phyloP scores from a whole-genome alignment of 768 basidiomycete species.

The Termitomyces titanicus region DNA sequence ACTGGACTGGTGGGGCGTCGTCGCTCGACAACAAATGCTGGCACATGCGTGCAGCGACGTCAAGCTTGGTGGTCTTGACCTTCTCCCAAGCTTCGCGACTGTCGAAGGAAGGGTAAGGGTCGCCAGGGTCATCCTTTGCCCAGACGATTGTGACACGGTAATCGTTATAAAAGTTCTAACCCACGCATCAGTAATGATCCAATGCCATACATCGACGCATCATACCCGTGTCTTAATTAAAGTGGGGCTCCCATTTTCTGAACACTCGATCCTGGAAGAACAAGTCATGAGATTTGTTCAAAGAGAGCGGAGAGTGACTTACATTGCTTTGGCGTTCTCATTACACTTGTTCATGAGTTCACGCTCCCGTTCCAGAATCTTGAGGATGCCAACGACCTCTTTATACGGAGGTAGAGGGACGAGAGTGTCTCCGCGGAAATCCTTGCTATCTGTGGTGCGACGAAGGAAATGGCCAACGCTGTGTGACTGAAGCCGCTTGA shows the following conservation, averaged over 20 bases:
- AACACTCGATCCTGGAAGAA: not conserved
- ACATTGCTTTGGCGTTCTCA: not conserved
- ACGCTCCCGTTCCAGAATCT: not conserved
- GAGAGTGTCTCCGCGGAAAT: not conserved
- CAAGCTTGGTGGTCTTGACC: conserved; percentile 11
- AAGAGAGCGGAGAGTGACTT: no score
- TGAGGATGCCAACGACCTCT: conserved; percentile 2
- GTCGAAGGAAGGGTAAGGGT: not conserved
- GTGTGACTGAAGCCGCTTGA: conserved; percentile 8
- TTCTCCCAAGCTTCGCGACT: not conserved
- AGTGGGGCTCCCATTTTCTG: not conserved
- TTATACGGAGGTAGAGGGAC: conserved; percentile 2
- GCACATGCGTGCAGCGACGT: not conserved
- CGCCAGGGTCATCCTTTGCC: not conserved
- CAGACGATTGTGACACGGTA: not conserved
- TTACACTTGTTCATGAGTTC: not conserved
- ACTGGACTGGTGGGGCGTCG: conserved; percentile 2
- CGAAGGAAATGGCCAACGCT: conserved; percentile 6
- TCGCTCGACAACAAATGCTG: not conserved
- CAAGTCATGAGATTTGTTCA: not conserved
- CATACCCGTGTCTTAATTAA: not conserved
- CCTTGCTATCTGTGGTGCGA: not conserved
- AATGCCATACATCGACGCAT: not conserved
- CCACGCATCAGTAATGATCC: not conserved
- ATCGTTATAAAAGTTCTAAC: not conserved